Conservation (phyloP, 2,329 filamentous ascomycete genomes). For the Trichoderma sp. region DNA sequence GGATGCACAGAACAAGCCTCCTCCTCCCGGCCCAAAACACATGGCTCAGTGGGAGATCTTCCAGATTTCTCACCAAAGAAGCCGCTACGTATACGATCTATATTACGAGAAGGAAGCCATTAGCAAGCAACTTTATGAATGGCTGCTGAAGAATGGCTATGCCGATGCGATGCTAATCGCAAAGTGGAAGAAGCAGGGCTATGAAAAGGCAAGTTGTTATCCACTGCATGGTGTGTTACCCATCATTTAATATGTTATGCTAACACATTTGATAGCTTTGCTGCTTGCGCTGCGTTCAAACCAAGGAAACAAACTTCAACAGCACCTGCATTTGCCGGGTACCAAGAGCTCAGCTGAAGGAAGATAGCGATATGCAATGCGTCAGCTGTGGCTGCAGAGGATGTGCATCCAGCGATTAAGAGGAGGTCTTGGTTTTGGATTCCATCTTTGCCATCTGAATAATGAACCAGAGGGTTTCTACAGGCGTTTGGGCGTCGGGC, state of each 20-base stretch:
- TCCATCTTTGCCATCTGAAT: background rate
- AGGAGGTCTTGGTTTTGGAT: background rate
- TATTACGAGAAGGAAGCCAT: slow-evolving; percentile 99
- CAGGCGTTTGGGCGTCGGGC: slow-evolving; percentile 22
- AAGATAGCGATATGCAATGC: slow-evolving; percentile 86
- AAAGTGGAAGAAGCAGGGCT: slow-evolving; percentile 99
- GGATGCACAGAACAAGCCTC: slow-evolving; percentile 88
- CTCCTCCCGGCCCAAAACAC: slow-evolving; percentile 74
- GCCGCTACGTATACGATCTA: slow-evolving; percentile 90
- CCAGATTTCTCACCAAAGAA: slow-evolving; percentile 91
- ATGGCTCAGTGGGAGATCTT: slow-evolving; percentile 97
- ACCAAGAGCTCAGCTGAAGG: slow-evolving; percentile 83
- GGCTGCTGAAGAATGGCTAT: slow-evolving; percentile 93
- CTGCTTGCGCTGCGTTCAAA: slow-evolving; percentile 93
- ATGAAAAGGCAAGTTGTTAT: slow-evolving; percentile 72
- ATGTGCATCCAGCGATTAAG: slow-evolving; percentile 78
- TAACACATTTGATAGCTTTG: slow-evolving; percentile 61
- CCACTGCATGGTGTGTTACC: background rate
- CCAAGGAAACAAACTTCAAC: slow-evolving; percentile 99
- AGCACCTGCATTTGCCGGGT: slow-evolving; percentile 96
- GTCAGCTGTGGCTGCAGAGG: slow-evolving; percentile 93
- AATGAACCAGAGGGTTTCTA: background rate
- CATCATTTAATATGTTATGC: background rate
- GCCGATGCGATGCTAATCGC: slow-evolving; percentile 94
- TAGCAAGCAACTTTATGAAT: slow-evolving; percentile 87